A percentile compares a stretch with the other conserved stretches of the same genome.
These are phyloP conservation scores for Thinopyrum elongatum DNA, from an alignment of 176 grass and related monocot genomes.

Conservation along the genomic window DNA sequence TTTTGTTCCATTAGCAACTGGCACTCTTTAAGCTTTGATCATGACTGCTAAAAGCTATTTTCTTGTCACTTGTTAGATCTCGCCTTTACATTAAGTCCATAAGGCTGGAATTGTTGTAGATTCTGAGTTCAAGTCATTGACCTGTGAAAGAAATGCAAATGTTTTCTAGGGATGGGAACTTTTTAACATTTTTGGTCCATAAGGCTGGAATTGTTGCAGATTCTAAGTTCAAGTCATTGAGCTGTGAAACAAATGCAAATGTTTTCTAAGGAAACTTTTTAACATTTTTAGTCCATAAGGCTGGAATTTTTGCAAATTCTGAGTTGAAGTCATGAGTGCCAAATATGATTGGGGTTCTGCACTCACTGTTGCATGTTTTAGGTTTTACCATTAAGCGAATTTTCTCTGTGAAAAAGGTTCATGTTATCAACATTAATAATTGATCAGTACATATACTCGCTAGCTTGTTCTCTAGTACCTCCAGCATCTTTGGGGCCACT, in stretches of 20 bases:
- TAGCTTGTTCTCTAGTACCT: neutral
- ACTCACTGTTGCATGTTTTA: neutral
- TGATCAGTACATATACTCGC: neutral
- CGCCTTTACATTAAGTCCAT: neutral
- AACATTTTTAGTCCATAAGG: no score
- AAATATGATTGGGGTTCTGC: neutral
- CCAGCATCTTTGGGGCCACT: neutral
- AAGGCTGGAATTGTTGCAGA: neutral
- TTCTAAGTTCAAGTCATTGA: neutral
- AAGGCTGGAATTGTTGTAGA: neutral
- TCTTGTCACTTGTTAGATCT: neutral
- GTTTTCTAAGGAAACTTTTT: neutral
- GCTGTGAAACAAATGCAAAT: neutral
- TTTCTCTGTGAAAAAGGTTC: neutral
- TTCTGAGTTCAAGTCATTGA: no score
- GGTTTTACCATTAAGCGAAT: neutral
- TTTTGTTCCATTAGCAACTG: neutral
- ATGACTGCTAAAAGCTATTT: neutral
- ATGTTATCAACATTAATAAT: neutral
- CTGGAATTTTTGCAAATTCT: no score
- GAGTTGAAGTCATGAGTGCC: neutral
- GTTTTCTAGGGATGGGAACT: no score
- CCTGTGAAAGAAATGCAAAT: no score
- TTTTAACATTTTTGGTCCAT: neutral
- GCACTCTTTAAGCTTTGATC: neutral